phyloP scores from a whole-genome alignment of 768 basidiomycete genomes.

The Mycena leptocephala region DNA sequence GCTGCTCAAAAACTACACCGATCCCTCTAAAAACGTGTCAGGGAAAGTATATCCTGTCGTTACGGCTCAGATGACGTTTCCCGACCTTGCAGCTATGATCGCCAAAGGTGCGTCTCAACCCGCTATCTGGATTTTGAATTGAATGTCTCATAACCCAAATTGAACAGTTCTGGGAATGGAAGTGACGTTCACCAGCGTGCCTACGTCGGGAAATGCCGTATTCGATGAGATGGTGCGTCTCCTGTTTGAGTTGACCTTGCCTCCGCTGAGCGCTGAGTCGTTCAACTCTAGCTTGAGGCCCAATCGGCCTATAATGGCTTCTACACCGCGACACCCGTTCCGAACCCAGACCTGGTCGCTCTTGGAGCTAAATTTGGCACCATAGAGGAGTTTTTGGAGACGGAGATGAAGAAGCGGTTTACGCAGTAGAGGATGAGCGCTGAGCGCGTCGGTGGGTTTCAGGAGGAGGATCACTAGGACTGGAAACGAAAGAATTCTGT shows the following conservation, averaged over 20 bases:
- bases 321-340: not conserved
- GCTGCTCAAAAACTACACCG: constrained; percentile 12
- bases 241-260: not conserved
- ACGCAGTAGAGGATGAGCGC: no score
- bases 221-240: not conserved
- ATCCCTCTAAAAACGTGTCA: not conserved
- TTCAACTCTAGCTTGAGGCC: not conserved
- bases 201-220: not conserved
- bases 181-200: not conserved
- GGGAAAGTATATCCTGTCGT: constrained; percentile 6
- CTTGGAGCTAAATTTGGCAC: not conserved
- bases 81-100: not conserved
- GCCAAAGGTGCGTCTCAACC: not conserved
- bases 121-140: no score
- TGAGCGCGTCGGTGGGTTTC: no score
- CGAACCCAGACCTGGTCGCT: not conserved
- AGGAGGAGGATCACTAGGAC: no score
- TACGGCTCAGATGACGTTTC: not conserved
- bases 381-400: not conserved
- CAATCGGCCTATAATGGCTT: not conserved
- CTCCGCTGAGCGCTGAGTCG: not conserved
- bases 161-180: not conserved
- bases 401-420: not conserved
- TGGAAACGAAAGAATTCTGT: no score
- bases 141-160: no score